Conservation (phyloP, 805 yeast genomes). For the Hanseniaspora clermontiae region DNA sequence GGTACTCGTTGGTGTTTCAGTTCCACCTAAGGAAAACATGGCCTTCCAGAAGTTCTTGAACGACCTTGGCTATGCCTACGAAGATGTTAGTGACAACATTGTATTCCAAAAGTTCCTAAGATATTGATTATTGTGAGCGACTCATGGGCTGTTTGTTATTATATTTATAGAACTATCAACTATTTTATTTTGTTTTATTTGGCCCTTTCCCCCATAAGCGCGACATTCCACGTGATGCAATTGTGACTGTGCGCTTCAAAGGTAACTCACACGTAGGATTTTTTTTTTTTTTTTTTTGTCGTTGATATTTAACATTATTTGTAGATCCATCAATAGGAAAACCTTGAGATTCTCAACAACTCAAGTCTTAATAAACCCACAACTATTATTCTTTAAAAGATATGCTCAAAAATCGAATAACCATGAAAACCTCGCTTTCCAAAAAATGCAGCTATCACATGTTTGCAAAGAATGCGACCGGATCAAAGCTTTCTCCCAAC, state of each 20-base stretch:
- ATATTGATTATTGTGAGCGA: slow-evolving; percentile 17
- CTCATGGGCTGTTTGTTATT: background rate
- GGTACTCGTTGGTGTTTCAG: slow-evolving; percentile 77
- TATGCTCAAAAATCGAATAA: too few species aligned
- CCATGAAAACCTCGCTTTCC: too few species aligned
- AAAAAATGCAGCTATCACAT: slow-evolving; percentile 1
- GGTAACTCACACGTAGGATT: too few species aligned
- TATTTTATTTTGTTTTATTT: background rate
- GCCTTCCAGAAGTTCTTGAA: slow-evolving; percentile 58
- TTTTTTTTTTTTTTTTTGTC: too few species aligned
- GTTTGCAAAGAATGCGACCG: background rate
- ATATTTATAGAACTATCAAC: background rate
- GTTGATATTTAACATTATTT: too few species aligned
- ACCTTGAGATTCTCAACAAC: too few species aligned
- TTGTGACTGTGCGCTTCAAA: too few species aligned
- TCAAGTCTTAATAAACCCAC: too few species aligned
- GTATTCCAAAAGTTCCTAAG: slow-evolving; percentile 73
- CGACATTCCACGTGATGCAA: background rate
- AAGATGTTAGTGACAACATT: slow-evolving; percentile 71
- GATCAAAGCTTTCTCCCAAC: background rate
- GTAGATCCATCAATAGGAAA: too few species aligned
- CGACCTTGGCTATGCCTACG: slow-evolving; percentile 60
- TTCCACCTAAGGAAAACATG: slow-evolving; percentile 56
- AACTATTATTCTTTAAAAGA: too few species aligned
- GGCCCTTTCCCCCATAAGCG: background rate